Percentiles rank a stretch among this genome's conserved stretches.
These are phyloP conservation scores for Teratosphaeria nubilosa DNA, from an alignment of 2,329 filamentous ascomycete genomes.

Conservation along the genomic window DNA sequence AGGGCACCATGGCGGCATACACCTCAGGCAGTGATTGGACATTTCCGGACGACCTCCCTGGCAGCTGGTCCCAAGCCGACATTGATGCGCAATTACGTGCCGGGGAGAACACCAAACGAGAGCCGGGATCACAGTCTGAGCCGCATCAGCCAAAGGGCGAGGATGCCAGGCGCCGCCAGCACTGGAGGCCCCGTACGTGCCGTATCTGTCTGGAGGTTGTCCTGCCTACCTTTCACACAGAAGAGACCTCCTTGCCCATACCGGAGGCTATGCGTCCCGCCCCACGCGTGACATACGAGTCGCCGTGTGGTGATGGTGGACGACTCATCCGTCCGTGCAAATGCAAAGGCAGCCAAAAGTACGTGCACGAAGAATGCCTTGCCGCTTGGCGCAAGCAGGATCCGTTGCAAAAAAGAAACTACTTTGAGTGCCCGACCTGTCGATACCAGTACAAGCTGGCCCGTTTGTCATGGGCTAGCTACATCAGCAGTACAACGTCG, in stretches of 20 bases:
- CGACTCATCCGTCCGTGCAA: constrained; percentile 80
- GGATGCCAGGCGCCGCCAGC: background rate
- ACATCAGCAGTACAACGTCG: constrained; percentile 45
- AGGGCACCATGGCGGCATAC: background rate
- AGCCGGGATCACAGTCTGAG: background rate
- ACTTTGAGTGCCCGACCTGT: constrained; percentile 82
- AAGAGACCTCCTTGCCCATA: constrained; percentile 33
- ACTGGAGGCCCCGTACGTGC: constrained; percentile 53
- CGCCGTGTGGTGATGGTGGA: constrained; percentile 54
- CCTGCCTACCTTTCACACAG: constrained; percentile 44
- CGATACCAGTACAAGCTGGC: constrained; percentile 71
- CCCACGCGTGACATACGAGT: constrained; percentile 58
- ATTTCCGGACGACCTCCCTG: constrained; percentile 37
- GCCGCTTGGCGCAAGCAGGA: constrained; percentile 71
- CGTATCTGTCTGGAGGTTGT: constrained; percentile 79
- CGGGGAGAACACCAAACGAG: constrained; percentile 3
- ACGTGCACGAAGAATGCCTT: constrained; percentile 87
- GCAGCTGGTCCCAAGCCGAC: constrained; percentile 16
- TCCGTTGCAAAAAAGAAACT: constrained; percentile 58
- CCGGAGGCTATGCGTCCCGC: constrained; percentile 47
- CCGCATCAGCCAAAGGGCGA: constrained; percentile 1
- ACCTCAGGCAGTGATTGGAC: constrained; percentile 31
- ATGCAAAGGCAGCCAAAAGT: constrained; percentile 87
- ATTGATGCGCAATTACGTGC: constrained; percentile 7
- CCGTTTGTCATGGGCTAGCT: constrained; percentile 63